Evolutionary conservation across 495 filamentous ascomycete species (phyloP), one percentile per base, ranked within the genome.

Genomic region (Ascodesmis nigricans): DNA sequence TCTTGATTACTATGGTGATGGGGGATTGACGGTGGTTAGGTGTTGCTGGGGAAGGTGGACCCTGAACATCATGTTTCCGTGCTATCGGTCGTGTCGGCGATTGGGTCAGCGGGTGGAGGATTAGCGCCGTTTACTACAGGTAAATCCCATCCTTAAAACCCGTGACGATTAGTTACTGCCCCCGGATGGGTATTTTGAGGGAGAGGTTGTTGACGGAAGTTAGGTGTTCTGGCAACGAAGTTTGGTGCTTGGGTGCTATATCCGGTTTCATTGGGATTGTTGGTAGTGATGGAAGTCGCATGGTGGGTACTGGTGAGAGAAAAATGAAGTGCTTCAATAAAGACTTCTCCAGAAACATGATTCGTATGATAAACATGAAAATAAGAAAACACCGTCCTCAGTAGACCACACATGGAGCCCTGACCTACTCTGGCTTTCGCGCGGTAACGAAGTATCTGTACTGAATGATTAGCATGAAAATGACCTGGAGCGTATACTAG

Each of bases 121-220:
- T 60, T 75, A 3, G 71, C 71, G 15, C 78, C 77, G 0, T 82
- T 84, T 39, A 63, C 73, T 0, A 81, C 71, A 3, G 77, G 76
- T 32, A 40, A 6, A 13, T 9, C 15, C 5, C 5, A 5, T 7
- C 14, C 6, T 31, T 31, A 15, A 7, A 31, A 7, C 28, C 8
- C 14, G 7, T 15, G 14, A 15, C 8, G 6, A 25, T 25, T 15
- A 5, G 14, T 31, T 6, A 7, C n/a, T n/a, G n/a, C n/a, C n/a
- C n/a, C n/a, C n/a, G n/a, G n/a, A n/a, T n/a, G n/a, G n/a, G n/a
- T n/a, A n/a, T n/a, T n/a, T n/a, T n/a, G n/a, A n/a, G n/a, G n/a
- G n/a, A n/a, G n/a, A n/a, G n/a, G n/a, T n/a, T n/a, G 14, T 15
- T 31, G 28, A 31, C 14, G 7, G 7, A 6, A 6, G 14, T 6